Percentiles rank a stretch among this genome's conserved stretches.
Conservation (phyloP, 176 grass and related monocot species). For the Aegilops speltoides region DNA sequence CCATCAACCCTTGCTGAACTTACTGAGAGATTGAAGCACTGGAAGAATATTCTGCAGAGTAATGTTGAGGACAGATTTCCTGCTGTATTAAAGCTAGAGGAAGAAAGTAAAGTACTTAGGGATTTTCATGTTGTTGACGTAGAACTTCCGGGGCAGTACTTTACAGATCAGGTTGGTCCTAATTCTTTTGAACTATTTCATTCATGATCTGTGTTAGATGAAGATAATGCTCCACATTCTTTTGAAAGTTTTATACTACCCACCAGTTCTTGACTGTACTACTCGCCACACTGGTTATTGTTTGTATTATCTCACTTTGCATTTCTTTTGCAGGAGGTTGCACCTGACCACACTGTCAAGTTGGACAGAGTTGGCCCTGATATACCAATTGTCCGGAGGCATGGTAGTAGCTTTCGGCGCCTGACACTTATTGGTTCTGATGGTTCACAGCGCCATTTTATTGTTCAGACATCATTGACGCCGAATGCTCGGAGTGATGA, state of each 20-base stretch:
- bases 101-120: slow-evolving; percentile 94
- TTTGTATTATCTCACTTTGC: slow-evolving; percentile 31
- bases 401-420: slow-evolving; percentile 93
- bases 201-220: neutral
- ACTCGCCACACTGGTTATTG: neutral
- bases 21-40: slow-evolving; percentile 94
- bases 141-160: slow-evolving; percentile 95
- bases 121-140: slow-evolving; percentile 98
- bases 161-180: slow-evolving; percentile 86
- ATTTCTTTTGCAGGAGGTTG: slow-evolving; percentile 69
- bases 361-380: slow-evolving; percentile 96
- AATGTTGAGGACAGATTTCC: slow-evolving; percentile 98
- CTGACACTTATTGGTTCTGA: slow-evolving; percentile 97
- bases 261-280: neutral
- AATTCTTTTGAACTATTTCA: neutral
- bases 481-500: slow-evolving; percentile 99
- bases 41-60: slow-evolving; percentile 99
- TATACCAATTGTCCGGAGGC: slow-evolving; percentile 96
- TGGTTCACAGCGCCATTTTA: slow-evolving; percentile 98
- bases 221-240: neutral
- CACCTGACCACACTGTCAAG: slow-evolving; percentile 96
- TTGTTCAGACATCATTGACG: slow-evolving; percentile 97
- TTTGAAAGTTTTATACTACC: neutral
- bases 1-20: slow-evolving; percentile 85
- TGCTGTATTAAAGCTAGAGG: slow-evolving; percentile 93